Evolutionary conservation across 306 rosid genomes (phyloP).

Genomic region (Cajanus cajan): DNA sequence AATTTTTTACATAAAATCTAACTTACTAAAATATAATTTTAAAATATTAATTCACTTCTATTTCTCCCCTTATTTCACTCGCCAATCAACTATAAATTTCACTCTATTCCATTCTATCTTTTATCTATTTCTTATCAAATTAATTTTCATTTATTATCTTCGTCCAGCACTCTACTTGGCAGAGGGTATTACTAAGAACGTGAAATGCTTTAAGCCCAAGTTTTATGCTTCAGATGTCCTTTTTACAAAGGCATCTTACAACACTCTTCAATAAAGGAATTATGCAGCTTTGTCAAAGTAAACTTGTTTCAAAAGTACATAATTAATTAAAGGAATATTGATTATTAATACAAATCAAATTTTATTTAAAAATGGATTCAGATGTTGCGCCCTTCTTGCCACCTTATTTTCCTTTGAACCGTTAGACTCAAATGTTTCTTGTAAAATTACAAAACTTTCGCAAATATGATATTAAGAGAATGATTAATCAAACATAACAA

Average conservation of each 20-base stretch:
- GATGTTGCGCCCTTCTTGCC: neutral
- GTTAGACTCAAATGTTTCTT: neutral
- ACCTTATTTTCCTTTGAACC: neutral
- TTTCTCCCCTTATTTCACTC: no score
- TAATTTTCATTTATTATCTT: no score
- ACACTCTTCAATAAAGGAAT: neutral
- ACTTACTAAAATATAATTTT: no score
- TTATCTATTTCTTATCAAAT: no score
- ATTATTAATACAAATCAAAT: neutral
- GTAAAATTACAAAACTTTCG: constrained; percentile 23
- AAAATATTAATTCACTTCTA: no score
- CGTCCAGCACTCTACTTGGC: no score
- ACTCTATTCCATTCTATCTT: no score
- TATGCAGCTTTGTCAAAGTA: neutral
- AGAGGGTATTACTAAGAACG: no score
- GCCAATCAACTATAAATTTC: no score
- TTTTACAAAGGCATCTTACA: neutral
- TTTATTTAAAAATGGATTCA: neutral
- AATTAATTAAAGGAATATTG: neutral
- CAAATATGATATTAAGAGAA: constrained; percentile 28
- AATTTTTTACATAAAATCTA: no score
- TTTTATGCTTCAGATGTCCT: neutral
- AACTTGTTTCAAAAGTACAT: neutral
- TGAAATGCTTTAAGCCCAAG: neutral
- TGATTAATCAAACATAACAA: constrained; percentile 37